Percentiles rank a stretch among this genome's conserved stretches.
These are phyloP conservation scores for Malus hybrid DNA, from an alignment of 331 rosid species.

Conservation along the genomic window DNA sequence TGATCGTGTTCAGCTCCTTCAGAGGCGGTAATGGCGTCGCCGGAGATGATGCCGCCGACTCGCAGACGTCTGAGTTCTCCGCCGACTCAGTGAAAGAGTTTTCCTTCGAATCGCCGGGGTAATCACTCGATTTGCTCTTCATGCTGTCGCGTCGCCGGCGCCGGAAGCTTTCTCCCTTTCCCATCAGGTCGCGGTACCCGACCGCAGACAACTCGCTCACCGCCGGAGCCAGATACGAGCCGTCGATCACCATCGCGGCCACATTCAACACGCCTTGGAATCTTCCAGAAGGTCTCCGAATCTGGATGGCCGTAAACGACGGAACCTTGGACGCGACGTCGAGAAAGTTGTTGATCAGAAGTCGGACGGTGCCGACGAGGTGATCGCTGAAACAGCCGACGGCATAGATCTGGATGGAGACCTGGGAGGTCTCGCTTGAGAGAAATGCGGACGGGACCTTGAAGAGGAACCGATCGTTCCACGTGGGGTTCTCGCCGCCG, in stretches of 20 bases:
- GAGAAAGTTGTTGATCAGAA: slow-evolving; percentile 58
- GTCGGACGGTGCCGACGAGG: slow-evolving; percentile 65
- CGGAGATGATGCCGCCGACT: neutral
- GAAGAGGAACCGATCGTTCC: slow-evolving; percentile 95
- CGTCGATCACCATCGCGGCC: slow-evolving; percentile 41
- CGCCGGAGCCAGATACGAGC: slow-evolving; percentile 34
- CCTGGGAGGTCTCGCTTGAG: slow-evolving; percentile 59
- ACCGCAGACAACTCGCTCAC: slow-evolving; percentile 42
- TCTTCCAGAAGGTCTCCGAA: slow-evolving; percentile 79
- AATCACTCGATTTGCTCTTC: slow-evolving; percentile 12
- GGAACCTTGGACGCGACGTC: slow-evolving; percentile 30
- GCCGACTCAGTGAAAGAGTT: slow-evolving; percentile 27
- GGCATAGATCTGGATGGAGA: slow-evolving; percentile 65
- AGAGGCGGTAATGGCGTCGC: too few relatives aligned
- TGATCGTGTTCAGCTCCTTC: too few relatives aligned
- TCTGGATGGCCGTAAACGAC: slow-evolving; percentile 65
- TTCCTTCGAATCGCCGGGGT: slow-evolving; percentile 31
- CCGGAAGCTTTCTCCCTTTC: slow-evolving; percentile 37
- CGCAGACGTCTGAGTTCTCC: slow-evolving; percentile 37
- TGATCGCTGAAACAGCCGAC: slow-evolving; percentile 49
- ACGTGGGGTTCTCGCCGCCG: slow-evolving; percentile 73
- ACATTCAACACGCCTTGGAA: slow-evolving; percentile 73
- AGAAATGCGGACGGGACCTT: slow-evolving; percentile 61
- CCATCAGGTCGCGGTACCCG: slow-evolving; percentile 69
- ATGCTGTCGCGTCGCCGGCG: slow-evolving; percentile 13